Evolutionary conservation across 306 rosid species (phyloP), one percentile per base, ranked within the genome.

Genomic region (Casuarina glauca): DNA sequence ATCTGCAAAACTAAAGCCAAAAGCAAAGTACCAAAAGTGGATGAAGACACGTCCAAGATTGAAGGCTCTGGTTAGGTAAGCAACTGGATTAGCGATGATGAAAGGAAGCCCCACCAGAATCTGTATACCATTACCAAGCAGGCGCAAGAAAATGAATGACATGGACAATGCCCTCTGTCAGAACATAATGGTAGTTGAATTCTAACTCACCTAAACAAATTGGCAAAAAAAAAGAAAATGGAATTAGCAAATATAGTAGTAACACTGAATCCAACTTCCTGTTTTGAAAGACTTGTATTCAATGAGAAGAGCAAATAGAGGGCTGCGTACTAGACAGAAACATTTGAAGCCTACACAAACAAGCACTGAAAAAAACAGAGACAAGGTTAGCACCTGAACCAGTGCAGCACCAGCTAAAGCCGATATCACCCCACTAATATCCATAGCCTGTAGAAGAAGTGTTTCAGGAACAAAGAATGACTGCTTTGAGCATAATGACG

Each of bases 41-140:
- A 95, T 88, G 89, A 95, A 95, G 86, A 95, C 90, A 1, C 97
- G 97, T 44, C 97, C 93, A 70, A 95, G 99, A 84, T 95, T 90
- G 91, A 95, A 95, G 81, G 99, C 93, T 46, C 87, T 84, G 67
- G 99, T 91, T 79, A 95, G 64, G 85, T 95, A 93, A 63, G 91
- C 95, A 75, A 85, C 69, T n/a, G 96, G 94, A 80, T 93, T 74
- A 75, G 97, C 85, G 80, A 91, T 79, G 77, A 95, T 77, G 85
- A 95, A 95, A 70, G 96, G 99, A 60, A 95, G 87, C 55, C 94
- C 99, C 86, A 93, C 58, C 45, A 95, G 76, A 86, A 95, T 86
- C 99, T 93, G 91, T 78, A 86, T 81, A 83, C 84, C 85, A 76
- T 79, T 81, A 84, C 63, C 96, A 81, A 75, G 66, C 17, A 76